These are phyloP conservation scores for Leccinum arenicola DNA, from an alignment of 768 basidiomycete species.

Conservation along the genomic window DNA sequence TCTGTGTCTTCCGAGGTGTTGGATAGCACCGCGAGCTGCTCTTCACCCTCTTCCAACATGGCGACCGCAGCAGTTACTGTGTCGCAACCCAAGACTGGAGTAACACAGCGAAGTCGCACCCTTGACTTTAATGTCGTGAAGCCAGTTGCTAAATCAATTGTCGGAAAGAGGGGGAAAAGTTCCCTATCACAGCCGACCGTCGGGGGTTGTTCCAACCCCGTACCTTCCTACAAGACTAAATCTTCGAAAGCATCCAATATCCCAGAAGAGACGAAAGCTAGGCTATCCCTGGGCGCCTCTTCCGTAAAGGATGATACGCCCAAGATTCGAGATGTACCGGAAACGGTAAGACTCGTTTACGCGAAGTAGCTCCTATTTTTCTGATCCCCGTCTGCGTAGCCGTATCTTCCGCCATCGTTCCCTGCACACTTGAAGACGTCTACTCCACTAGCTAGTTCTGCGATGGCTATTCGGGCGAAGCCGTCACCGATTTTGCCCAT, in stretches of 20 bases:
- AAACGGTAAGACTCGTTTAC: constrained; percentile 33
- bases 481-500: constrained; percentile 40
- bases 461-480: constrained; percentile 34
- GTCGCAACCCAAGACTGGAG: constrained; percentile 17
- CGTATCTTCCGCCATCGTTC: constrained; percentile 57
- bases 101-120: constrained; percentile 22
- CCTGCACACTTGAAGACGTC: constrained; percentile 51
- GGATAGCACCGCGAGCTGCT: constrained; percentile 1
- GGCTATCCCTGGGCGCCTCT: constrained; percentile 3
- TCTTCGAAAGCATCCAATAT: not conserved
- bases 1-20: constrained; percentile 22
- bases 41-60: constrained; percentile 5
- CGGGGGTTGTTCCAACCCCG: constrained; percentile 6
- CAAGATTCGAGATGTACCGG: constrained; percentile 36
- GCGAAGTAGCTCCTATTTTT: not conserved
- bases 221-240: constrained; percentile 15
- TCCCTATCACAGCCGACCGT: constrained; percentile 1
- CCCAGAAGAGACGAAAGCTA: not conserved
- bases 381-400: constrained; percentile 29
- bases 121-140: constrained; percentile 48
- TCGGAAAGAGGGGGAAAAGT: constrained; percentile 23
- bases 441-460: constrained; percentile 39
- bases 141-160: constrained; percentile 22
- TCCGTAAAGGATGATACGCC: constrained; percentile 9
- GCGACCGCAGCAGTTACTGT: not conserved